Conservation (phyloP, 2,329 filamentous ascomycete species). For the Fonsecaea pugnacius region DNA sequence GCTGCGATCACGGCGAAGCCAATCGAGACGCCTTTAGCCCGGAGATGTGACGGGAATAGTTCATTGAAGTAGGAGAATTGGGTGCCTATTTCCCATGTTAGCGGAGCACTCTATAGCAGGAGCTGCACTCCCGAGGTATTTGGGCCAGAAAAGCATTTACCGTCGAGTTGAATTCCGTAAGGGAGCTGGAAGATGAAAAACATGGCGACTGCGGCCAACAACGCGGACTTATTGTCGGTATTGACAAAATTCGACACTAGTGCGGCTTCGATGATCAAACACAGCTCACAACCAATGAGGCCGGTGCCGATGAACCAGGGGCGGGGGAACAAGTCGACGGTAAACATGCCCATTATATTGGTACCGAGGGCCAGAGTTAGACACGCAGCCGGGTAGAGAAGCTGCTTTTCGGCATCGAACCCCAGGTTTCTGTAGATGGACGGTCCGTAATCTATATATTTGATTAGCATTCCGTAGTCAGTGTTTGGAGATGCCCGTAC, state of each 20-base stretch:
- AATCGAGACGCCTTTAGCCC: background rate
- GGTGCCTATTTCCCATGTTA: background rate
- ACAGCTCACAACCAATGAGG: background rate
- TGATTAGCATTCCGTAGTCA: background rate
- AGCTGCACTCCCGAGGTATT: background rate
- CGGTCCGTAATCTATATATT: slow-evolving; percentile 43
- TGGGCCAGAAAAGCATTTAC: too few species aligned
- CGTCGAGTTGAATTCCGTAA: too few species aligned
- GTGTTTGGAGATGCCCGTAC: background rate
- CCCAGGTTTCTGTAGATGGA: slow-evolving; percentile 52
- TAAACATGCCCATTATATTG: too few species aligned
- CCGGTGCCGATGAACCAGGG: slow-evolving; percentile 1
- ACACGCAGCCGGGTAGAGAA: slow-evolving; percentile 4
- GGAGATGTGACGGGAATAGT: background rate
- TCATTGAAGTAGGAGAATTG: background rate
- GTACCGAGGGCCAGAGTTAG: too few species aligned
- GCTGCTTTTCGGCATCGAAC: slow-evolving; percentile 42
- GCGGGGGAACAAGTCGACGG: slow-evolving; percentile 11
- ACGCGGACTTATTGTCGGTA: slow-evolving; percentile 36
- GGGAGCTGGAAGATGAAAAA: slow-evolving; percentile 26
- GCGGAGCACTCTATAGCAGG: background rate
- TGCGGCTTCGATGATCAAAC: background rate
- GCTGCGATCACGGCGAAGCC: background rate
- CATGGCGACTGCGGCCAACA: slow-evolving; percentile 46
- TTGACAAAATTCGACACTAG: background rate